Evolutionary conservation across 805 yeast species (phyloP), one percentile per base, ranked within the genome.

Genomic region (Kazachstania martiniae): DNA sequence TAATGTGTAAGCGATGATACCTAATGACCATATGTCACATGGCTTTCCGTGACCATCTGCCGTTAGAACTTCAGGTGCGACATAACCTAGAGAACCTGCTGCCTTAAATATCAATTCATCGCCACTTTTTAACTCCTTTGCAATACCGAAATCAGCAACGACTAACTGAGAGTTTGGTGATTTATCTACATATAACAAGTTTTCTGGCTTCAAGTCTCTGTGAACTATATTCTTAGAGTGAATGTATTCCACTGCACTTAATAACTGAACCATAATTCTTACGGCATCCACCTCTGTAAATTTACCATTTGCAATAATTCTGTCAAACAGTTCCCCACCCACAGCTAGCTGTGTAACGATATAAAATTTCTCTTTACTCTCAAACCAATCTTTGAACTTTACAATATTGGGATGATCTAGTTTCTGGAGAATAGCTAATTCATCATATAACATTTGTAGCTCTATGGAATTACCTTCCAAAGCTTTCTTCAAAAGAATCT

Each of bases 41-140:
- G 95, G 89, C 48, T 82, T 84, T 25, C 95, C 94, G 58, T 89
- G 96, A 7, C 95, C 97, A 25, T 66, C 63, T 12, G 81, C 76
- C 26, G 75, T 60, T 24, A 89, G 68, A 6, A 89, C 86, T 51
- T 89, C 98, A 0, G 98, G 98, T 0, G 97, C 97, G 21, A 94
- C 95, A 55, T 89, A 89, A 2, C 98, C 97, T 58, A 84, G 77
- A 1, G 95, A 82, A 1, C 97, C 97, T 1, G 95, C 94, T 26
- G 82, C 77, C 15, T 78, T 63, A 21, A 68, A 74, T 37, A 84
- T 63, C 38, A 72, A 61, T 35, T 80, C 84, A 43, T 74, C 70
- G 3, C 73, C 67, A 9, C 65, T 56, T 37, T 66, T 64, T 41
- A 89, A 61, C 45, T 72, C 69, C 55, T 84, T 84, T 21, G 97